Evolutionary conservation across 1,284 basidiomycete species (phyloP).

Genomic region (Phenoliferia sp.): DNA sequence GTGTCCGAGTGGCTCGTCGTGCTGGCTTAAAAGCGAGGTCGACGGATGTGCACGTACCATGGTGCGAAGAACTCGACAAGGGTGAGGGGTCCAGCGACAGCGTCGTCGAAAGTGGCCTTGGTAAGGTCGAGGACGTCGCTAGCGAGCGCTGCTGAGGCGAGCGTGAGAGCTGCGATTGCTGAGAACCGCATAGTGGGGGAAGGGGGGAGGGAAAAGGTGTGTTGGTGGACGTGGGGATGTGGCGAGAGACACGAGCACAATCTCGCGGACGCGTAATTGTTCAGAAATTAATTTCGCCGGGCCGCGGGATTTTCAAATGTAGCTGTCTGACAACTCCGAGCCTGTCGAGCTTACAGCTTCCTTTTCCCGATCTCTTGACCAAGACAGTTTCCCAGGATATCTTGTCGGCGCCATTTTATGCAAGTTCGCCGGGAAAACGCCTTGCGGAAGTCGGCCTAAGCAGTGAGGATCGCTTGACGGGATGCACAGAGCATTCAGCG

Average conservation of each 20-base stretch:
- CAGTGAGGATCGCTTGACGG: no score
- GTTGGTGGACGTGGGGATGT: no score
- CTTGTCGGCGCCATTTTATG: no score
- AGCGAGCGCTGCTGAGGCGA: conserved; percentile 13
- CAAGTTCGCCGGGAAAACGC: no score
- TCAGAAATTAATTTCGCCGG: not conserved
- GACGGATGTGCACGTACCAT: no score
- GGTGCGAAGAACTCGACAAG: conserved; percentile 96
- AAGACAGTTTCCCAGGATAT: no score
- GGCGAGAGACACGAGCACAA: not conserved
- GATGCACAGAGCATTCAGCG: no score
- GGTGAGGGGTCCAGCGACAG: conserved; percentile 70
- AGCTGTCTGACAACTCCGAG: no score
- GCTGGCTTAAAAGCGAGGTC: not conserved
- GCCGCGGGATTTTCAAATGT: no score
- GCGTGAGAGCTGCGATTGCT: conserved; percentile 5
- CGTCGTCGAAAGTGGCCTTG: conserved; percentile 58
- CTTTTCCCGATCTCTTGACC: no score
- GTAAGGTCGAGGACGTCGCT: conserved; percentile 35
- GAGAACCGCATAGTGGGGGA: not conserved
- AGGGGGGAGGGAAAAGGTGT: not conserved
- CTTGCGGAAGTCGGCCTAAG: no score
- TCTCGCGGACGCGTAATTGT: not conserved
- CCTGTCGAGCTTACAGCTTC: no score
- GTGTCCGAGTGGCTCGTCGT: not conserved